Evolutionary conservation across 495 filamentous ascomycete species (phyloP).

Genomic region (Saxophila tyrrhenica): DNA sequence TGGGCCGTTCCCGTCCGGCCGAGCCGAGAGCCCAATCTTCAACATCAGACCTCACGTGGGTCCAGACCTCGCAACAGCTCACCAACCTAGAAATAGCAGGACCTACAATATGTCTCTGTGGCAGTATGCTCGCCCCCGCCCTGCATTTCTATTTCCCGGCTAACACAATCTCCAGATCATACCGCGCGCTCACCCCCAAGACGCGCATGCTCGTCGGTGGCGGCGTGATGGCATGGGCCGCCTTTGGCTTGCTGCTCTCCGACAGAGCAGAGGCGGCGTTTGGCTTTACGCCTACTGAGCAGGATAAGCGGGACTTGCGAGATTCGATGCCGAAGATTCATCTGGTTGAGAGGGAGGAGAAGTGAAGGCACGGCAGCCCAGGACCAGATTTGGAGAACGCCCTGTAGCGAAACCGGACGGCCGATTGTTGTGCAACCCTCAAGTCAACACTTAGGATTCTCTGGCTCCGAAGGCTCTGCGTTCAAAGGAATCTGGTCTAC

Average conservation of each 20-base stretch:
- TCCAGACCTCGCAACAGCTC: background rate
- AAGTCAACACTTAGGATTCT: no score
- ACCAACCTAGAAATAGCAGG: background rate
- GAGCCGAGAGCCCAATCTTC: background rate
- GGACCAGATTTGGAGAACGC: no score
- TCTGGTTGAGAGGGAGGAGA: constrained; percentile 31
- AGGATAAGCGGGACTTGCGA: constrained; percentile 48
- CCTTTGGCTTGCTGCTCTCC: constrained; percentile 46
- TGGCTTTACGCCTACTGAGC: constrained; percentile 48
- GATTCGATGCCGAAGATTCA: constrained; percentile 40
- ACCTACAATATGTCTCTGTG: constrained; percentile 20
- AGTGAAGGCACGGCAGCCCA: no score
- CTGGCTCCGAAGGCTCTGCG: no score
- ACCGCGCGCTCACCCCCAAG: constrained; percentile 47
- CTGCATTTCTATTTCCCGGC: background rate
- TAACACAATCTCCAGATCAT: constrained; percentile 32
- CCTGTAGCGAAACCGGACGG: no score
- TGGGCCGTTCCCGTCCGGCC: background rate
- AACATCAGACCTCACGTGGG: no score
- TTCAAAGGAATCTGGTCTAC: no score
- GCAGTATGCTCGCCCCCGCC: constrained; percentile 16
- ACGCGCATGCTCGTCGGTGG: constrained; percentile 53
- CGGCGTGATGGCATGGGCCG: constrained; percentile 54
- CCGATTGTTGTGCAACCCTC: no score
- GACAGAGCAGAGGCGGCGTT: constrained; percentile 51